phyloP scores from a whole-genome alignment of 2,329 filamentous ascomycete genomes.

The Fusarium metavorans region DNA sequence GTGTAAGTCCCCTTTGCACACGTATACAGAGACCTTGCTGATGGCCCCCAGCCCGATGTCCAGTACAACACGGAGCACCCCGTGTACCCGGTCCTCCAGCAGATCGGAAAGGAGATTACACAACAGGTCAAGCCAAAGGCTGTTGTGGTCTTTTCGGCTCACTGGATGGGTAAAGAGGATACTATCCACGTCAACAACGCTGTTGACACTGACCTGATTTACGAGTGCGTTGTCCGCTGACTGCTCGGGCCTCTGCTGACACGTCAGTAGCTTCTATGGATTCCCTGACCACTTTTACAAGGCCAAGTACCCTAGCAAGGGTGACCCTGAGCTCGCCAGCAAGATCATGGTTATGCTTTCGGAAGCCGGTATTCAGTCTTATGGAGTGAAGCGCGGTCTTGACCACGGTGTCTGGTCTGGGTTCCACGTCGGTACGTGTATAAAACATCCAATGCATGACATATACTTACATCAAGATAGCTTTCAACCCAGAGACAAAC shows the following conservation, averaged over 20 bases:
- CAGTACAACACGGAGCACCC: conserved; percentile 78
- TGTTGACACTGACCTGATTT: conserved; percentile 74
- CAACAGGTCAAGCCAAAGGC: conserved; percentile 77
- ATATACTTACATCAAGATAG: conserved; percentile 44
- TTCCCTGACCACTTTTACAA: conserved; percentile 78
- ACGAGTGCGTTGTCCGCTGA: conserved; percentile 62
- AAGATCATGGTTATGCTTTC: conserved; percentile 68
- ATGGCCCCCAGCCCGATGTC: conserved; percentile 64
- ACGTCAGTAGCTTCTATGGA: conserved; percentile 69
- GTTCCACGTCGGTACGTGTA: conserved; percentile 62
- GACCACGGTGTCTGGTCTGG: conserved; percentile 83
- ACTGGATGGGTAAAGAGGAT: conserved; percentile 74
- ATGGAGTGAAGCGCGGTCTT: conserved; percentile 72
- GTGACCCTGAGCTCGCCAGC: conserved; percentile 69
- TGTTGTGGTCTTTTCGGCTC: conserved; percentile 81
- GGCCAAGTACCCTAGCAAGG: conserved; percentile 73
- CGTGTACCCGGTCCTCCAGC: conserved; percentile 72
- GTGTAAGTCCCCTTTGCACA: conserved; percentile 50
- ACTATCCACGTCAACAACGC: conserved; percentile 75
- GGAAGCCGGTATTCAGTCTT: conserved; percentile 68
- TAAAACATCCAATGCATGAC: not conserved
- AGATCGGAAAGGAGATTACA: conserved; percentile 78
- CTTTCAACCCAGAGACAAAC: conserved; percentile 72
- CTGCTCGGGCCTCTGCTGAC: conserved; percentile 25
- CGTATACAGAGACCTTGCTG: not conserved